These are phyloP conservation scores for Penicillium salamii DNA, from an alignment of 495 filamentous ascomycete genomes.

Conservation along the genomic window DNA sequence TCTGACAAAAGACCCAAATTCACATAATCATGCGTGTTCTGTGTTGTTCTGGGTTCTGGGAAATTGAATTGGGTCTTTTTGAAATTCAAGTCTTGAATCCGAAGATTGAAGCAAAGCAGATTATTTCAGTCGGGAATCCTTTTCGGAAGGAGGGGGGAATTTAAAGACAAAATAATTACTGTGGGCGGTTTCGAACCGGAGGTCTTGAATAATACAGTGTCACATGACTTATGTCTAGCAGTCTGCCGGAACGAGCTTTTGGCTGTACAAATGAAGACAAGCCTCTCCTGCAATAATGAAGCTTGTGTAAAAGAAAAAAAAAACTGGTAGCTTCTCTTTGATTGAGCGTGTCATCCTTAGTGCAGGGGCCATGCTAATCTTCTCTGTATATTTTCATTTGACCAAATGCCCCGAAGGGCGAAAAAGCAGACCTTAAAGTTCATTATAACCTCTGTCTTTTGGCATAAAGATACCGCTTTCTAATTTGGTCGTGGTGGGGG, in stretches of 20 bases:
- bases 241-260: background rate
- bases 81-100: no score
- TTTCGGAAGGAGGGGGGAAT: no score
- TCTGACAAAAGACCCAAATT: no score
- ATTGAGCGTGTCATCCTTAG: constrained; percentile 99
- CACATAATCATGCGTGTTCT: no score
- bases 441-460: constrained; percentile 18
- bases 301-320: constrained; percentile 47
- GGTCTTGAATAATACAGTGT: no score
- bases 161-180: no score
- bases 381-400: constrained; percentile 85
- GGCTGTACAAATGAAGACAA: background rate
- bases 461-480: constrained; percentile 9
- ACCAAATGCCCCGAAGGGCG: constrained; percentile 75
- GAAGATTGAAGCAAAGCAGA: no score
- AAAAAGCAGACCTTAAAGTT: constrained; percentile 11
- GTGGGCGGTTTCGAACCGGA: background rate
- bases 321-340: constrained; percentile 92
- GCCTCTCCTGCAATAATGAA: constrained; percentile 9
- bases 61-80: no score
- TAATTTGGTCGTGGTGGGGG: background rate
- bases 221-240: background rate
- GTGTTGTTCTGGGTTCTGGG: no score
- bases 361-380: constrained; percentile 99
- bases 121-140: no score